Percentiles rank a stretch among this genome's conserved stretches.
phyloP scores from a whole-genome alignment of 2,329 filamentous ascomycete species.

The Emmonsiellopsis sp. region DNA sequence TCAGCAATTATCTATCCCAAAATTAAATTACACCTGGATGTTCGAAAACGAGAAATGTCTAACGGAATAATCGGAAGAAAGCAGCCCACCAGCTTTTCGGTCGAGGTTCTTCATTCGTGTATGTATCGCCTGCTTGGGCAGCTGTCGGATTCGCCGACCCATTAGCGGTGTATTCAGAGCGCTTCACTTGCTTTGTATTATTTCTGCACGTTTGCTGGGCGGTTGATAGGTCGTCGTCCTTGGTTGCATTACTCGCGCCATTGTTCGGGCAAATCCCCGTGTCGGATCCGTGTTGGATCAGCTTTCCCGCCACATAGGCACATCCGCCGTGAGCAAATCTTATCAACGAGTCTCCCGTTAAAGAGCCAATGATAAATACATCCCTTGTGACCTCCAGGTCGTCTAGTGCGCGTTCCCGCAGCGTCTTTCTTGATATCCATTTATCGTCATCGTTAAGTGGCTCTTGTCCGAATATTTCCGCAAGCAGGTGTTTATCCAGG shows the following conservation, averaged over 20 bases:
- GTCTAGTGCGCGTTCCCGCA: constrained; percentile 44
- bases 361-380: constrained; percentile 50
- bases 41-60: background rate
- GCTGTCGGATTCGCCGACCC: background rate
- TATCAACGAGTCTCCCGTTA: constrained; percentile 53
- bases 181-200: background rate
- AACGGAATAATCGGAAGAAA: constrained; percentile 5
- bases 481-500: constrained; percentile 37
- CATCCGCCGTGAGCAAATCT: constrained; percentile 52
- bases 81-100: constrained; percentile 8
- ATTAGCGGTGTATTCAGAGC: background rate
- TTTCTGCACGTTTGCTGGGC: background rate
- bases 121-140: background rate
- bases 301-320: constrained; percentile 46
- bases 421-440: constrained; percentile 44
- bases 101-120: background rate
- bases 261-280: constrained; percentile 5
- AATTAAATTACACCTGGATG: background rate
- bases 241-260: constrained; percentile 12
- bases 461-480: constrained; percentile 36
- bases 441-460: constrained; percentile 13
- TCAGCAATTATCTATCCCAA: background rate
- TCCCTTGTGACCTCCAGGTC: constrained; percentile 45
- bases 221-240: background rate
- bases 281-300: constrained; percentile 24